phyloP scores from a whole-genome alignment of 1,284 basidiomycete genomes.

The Lentinula novae-zelandiae region DNA sequence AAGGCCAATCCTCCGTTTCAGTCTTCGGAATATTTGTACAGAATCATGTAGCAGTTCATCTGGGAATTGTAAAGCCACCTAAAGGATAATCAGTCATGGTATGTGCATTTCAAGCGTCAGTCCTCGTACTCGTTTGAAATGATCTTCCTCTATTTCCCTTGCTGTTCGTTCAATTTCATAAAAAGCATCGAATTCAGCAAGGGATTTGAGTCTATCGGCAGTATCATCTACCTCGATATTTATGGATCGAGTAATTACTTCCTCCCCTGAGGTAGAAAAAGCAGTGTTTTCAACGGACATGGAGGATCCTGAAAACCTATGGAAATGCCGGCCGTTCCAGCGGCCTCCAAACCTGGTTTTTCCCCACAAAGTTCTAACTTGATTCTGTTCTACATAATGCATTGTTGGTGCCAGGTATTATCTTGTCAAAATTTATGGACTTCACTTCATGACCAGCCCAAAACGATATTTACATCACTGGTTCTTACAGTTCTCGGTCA shows the following conservation, averaged over 20 bases:
- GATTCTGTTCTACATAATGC: no score
- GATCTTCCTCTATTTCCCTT: slow-evolving; percentile 44
- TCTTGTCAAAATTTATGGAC: no score
- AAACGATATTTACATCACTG: no score
- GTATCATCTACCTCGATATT: slow-evolving; percentile 37
- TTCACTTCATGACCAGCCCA: no score
- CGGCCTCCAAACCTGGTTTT: no score
- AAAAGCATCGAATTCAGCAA: slow-evolving; percentile 43
- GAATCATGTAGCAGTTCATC: slow-evolving; percentile 90
- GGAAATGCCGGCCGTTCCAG: no score
- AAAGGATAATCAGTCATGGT: neutral
- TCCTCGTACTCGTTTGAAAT: slow-evolving; percentile 55
- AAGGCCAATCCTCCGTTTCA: slow-evolving; percentile 54
- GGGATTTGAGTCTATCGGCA: slow-evolving; percentile 28
- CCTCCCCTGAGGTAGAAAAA: slow-evolving; percentile 61
- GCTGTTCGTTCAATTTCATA: slow-evolving; percentile 63
- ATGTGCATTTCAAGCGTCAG: neutral
- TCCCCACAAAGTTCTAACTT: no score
- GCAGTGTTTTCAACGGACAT: slow-evolving; percentile 20
- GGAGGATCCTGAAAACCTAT: neutral
- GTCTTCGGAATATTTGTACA: slow-evolving; percentile 77
- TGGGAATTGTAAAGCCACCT: slow-evolving; percentile 95
- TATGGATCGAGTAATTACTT: slow-evolving; percentile 52
- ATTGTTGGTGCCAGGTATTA: no score
- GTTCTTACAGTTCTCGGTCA: no score